These are phyloP conservation scores for Botrytis byssoidea DNA, from an alignment of 2,329 filamentous ascomycete species.

Conservation along the genomic window DNA sequence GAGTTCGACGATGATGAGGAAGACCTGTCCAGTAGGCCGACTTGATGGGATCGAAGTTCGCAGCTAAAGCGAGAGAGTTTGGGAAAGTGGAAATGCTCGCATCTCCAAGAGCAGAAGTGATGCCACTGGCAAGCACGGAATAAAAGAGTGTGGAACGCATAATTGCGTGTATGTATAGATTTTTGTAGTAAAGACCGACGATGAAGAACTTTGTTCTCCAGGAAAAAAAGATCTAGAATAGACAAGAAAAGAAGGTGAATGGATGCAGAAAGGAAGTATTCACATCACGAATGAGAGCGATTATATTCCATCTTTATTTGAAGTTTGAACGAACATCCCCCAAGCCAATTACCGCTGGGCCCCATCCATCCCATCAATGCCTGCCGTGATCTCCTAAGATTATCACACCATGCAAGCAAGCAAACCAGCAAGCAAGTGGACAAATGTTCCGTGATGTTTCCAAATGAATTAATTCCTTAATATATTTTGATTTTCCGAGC, in stretches of 20 bases:
- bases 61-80: constrained; percentile 49
- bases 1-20: constrained; percentile 60
- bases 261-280: not conserved
- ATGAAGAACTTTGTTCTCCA: constrained; percentile 3
- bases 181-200: constrained; percentile 16
- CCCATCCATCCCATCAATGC: not conserved
- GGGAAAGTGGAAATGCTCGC: constrained; percentile 37
- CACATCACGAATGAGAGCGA: not conserved
- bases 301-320: not conserved
- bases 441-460: not conserved
- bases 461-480: not conserved
- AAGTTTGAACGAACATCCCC: not conserved
- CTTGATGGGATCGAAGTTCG: constrained; percentile 56
- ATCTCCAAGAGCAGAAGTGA: constrained; percentile 27
- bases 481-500: not conserved
- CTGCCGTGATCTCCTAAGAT: constrained; percentile 9
- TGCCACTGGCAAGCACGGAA: constrained; percentile 28
- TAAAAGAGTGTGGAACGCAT: constrained; percentile 31
- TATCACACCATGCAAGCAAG: not conserved
- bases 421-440: not conserved
- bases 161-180: not conserved
- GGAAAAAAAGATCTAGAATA: not conserved
- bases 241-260: not conserved
- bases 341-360: constrained; percentile 2
- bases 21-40: constrained; percentile 60